These are phyloP conservation scores for Ustilago trichophora DNA, from an alignment of 1,284 basidiomycete species.

Conservation along the genomic window DNA sequence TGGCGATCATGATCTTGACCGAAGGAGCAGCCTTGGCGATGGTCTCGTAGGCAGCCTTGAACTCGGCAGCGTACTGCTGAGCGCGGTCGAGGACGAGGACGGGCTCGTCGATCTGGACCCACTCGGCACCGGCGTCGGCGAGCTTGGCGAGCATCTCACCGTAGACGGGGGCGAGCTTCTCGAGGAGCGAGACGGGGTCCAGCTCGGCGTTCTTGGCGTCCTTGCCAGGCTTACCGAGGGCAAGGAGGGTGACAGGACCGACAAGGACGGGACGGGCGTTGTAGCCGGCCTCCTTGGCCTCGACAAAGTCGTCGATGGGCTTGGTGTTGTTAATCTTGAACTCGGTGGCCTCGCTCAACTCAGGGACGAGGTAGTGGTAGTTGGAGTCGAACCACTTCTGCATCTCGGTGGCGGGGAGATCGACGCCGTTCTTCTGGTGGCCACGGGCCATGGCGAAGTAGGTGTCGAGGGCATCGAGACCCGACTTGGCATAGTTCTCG, in stretches of 20 bases:
- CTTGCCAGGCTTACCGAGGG: constrained; percentile 89
- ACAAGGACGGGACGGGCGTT: constrained; percentile 93
- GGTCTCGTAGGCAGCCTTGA: constrained; percentile 81
- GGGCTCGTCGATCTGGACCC: constrained; percentile 97
- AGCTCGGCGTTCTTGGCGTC: constrained; percentile 81
- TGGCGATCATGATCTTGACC: constrained; percentile 91
- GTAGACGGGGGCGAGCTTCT: constrained; percentile 91
- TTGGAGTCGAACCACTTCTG: constrained; percentile 99
- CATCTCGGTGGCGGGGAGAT: constrained; percentile 98
- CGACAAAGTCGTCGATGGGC: constrained; percentile 89
- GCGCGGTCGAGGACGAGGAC: constrained; percentile 91
- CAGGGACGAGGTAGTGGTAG: constrained; percentile 99
- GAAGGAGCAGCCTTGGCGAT: constrained; percentile 77
- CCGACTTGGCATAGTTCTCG: constrained; percentile 87
- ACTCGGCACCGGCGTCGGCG: constrained; percentile 89
- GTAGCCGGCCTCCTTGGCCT: constrained; percentile 90
- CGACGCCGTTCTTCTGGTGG: constrained; percentile 88
- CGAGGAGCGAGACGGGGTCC: constrained; percentile 87
- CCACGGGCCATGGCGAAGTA: constrained; percentile 95
- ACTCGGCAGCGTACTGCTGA: constrained; percentile 81
- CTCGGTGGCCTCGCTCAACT: constrained; percentile 88
- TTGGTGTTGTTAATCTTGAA: constrained; percentile 96
- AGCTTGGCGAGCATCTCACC: constrained; percentile 88
- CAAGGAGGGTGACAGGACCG: constrained; percentile 94
- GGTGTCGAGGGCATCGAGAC: constrained; percentile 88